Conservation (phyloP, 2,329 filamentous ascomycete genomes). For the Coniochaeta prunicola region DNA sequence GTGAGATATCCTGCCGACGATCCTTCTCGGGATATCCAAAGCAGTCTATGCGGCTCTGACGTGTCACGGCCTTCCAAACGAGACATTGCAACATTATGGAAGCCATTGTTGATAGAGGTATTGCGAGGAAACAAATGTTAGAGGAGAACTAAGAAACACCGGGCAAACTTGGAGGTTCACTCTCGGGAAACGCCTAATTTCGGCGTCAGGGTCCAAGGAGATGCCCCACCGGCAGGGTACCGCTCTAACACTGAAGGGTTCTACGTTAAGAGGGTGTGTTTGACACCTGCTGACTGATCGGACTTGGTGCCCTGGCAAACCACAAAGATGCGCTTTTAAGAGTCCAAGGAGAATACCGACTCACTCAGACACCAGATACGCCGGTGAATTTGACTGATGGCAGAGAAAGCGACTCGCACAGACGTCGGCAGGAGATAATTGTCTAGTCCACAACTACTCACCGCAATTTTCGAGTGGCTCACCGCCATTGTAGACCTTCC, state of each 20-base stretch:
- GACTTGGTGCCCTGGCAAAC: too few species aligned
- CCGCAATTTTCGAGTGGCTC: background rate
- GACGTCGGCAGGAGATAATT: background rate
- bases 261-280: background rate
- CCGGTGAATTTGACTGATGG: background rate
- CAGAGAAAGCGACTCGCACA: background rate
- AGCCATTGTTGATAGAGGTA: background rate
- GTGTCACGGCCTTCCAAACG: background rate
- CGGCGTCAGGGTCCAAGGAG: background rate
- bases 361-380: background rate
- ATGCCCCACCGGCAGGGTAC: background rate
- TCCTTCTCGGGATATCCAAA: background rate
- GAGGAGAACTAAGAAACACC: background rate
- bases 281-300: background rate
- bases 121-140: background rate
- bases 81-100: background rate
- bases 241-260: background rate
- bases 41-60: background rate
- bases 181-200: background rate
- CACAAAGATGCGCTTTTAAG: too few species aligned
- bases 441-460: background rate
- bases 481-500: background rate
- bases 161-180: background rate
- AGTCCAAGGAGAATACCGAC: background rate
- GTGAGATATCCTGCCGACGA: background rate